Percentiles rank a stretch among this genome's conserved stretches.
Evolutionary conservation across 805 yeast species (phyloP).

Genomic region (Zygosaccharomyces lentus): DNA sequence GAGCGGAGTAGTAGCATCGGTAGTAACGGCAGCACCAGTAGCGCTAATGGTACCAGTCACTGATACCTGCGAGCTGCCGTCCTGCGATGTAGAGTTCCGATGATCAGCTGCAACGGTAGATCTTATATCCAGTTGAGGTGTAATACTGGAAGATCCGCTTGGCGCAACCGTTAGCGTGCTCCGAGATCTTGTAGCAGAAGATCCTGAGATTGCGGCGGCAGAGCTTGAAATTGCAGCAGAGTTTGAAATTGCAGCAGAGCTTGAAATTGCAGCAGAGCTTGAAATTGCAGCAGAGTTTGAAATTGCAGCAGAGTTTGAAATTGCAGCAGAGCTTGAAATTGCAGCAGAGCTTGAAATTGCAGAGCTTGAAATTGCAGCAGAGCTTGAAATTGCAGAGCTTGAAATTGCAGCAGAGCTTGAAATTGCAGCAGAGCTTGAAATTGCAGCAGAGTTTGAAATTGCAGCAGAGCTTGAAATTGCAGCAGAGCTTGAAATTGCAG

Average conservation of each 20-base stretch:
- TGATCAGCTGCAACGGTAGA: background rate
- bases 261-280: background rate
- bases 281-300: background rate
- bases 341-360: background rate
- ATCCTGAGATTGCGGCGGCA: background rate
- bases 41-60: background rate
- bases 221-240: constrained; percentile 2
- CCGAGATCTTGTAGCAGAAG: background rate
- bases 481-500: no score
- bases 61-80: background rate
- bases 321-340: background rate
- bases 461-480: background rate
- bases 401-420: background rate
- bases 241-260: background rate
- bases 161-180: background rate
- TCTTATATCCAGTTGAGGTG: background rate
- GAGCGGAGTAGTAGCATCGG: constrained; percentile 11
- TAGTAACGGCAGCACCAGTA: constrained; percentile 13
- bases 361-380: background rate
- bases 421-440: constrained; percentile 3
- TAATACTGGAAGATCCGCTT: background rate
- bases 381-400: no score
- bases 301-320: background rate
- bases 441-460: background rate
- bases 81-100: background rate